Conservation (phyloP, 768 basidiomycete genomes). For the Suillus plorans region DNA sequence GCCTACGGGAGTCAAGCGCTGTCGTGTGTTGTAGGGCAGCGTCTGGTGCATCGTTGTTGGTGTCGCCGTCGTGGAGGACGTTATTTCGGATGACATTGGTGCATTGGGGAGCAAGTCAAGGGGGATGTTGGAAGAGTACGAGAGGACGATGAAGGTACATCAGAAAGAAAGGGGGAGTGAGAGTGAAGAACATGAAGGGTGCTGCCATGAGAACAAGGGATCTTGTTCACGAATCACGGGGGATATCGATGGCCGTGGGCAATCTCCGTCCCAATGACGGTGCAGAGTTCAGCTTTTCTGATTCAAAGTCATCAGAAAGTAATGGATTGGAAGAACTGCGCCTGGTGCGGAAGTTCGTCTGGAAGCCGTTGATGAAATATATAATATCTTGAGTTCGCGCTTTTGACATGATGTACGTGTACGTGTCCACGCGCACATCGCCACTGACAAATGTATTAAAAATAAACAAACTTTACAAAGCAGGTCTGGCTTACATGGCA, state of each 20-base stretch:
- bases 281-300: slow-evolving; percentile 23
- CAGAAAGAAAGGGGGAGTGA: slow-evolving; percentile 16
- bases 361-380: slow-evolving; percentile 62
- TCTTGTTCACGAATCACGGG: slow-evolving; percentile 30
- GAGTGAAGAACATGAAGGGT: slow-evolving; percentile 17
- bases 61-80: slow-evolving; percentile 33
- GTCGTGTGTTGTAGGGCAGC: slow-evolving; percentile 64
- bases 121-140: slow-evolving; percentile 29
- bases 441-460: slow-evolving; percentile 27
- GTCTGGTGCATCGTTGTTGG: slow-evolving; percentile 24
- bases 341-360: slow-evolving; percentile 56
- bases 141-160: slow-evolving; percentile 17
- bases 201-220: slow-evolving; percentile 26
- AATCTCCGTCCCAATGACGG: slow-evolving; percentile 31
- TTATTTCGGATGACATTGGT: slow-evolving; percentile 31
- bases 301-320: slow-evolving; percentile 29
- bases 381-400: slow-evolving; percentile 61
- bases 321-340: slow-evolving; percentile 59
- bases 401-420: slow-evolving; percentile 55
- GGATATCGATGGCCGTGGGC: slow-evolving; percentile 33
- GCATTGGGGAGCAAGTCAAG: slow-evolving; percentile 28
- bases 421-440: slow-evolving; percentile 63
- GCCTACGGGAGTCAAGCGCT: slow-evolving; percentile 57
- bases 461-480: slow-evolving; percentile 1
- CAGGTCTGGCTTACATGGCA: slow-evolving; percentile 53